phyloP scores from a whole-genome alignment of 148 eudicot species.

The Beta vulgaris region DNA sequence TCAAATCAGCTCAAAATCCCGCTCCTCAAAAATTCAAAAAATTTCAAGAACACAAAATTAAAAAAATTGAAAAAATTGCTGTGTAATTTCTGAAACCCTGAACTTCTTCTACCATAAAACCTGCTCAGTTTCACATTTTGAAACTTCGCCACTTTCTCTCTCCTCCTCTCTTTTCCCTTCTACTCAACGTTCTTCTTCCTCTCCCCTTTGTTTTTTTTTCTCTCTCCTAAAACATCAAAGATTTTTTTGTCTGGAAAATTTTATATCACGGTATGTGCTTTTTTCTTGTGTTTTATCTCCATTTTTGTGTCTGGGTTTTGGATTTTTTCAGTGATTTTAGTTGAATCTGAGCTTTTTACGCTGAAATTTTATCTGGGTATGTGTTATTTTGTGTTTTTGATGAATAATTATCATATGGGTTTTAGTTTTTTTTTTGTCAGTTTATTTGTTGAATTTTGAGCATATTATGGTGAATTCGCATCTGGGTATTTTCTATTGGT shows the following conservation, averaged over 20 bases:
- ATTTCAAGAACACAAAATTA: not conserved
- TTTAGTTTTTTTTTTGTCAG: not conserved
- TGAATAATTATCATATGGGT: not conserved
- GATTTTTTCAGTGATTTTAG: no score
- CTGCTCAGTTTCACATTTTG: not conserved
- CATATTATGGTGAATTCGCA: no score
- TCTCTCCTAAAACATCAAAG: not conserved
- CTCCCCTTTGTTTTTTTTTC: not conserved
- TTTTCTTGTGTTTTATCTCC: not conserved
- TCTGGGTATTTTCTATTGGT: not conserved
- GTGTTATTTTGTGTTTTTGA: not conserved
- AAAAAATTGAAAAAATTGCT: not conserved
- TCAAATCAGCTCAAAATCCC: conserved; percentile 1
- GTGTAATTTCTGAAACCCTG: not conserved
- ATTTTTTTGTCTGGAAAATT: not conserved
- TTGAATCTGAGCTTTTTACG: not conserved
- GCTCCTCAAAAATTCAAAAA: not conserved
- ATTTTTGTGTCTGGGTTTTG: not conserved
- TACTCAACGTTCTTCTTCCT: not conserved
- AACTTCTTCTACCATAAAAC: not conserved
- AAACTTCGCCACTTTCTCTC: conserved; percentile 21
- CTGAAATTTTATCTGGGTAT: conserved; percentile 3
- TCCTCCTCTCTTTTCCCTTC: not conserved
- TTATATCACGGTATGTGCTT: not conserved
- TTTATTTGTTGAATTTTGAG: not conserved